Conservation (phyloP, 495 filamentous ascomycete species). For the Penicillium nucicola region DNA sequence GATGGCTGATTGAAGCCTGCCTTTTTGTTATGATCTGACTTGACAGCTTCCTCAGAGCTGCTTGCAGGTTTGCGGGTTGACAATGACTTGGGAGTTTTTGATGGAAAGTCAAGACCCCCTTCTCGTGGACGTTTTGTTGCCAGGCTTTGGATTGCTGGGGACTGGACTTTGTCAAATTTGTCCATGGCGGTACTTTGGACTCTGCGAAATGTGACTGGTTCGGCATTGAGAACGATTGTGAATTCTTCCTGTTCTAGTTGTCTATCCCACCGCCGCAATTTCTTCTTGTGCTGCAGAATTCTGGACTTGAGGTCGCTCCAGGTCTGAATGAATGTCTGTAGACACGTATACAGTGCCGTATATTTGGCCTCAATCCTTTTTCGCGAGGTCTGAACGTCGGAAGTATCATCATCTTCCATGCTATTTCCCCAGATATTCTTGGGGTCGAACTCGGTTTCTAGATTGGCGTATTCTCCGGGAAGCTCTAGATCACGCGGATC, state of each 20-base stretch:
- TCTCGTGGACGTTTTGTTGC: background rate
- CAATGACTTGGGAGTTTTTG: background rate
- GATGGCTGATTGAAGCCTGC: background rate
- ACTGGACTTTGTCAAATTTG: background rate
- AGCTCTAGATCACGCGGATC: conserved; percentile 9
- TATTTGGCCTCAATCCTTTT: conserved; percentile 27
- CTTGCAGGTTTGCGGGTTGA: background rate
- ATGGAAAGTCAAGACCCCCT: background rate
- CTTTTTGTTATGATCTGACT: background rate
- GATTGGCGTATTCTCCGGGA: conserved; percentile 3
- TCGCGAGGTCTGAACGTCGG: conserved; percentile 5
- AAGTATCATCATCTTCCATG: conserved; percentile 22
- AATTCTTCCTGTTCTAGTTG: conserved; percentile 30
- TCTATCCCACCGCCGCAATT: conserved; percentile 31
- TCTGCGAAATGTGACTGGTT: conserved; percentile 25
- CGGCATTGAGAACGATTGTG: conserved; percentile 22
- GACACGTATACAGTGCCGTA: conserved; percentile 29
- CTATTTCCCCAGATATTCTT: conserved; percentile 6
- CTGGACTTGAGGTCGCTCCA: conserved; percentile 26
- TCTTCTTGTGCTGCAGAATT: conserved; percentile 37
- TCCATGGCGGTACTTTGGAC: conserved; percentile 7
- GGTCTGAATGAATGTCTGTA: conserved; percentile 22
- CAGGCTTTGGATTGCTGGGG: background rate
- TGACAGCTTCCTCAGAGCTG: background rate
- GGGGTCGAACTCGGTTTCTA: conserved; percentile 7